Conservation (phyloP, 2,329 filamentous ascomycete genomes). For the Pseudogymnoascus pannorum region DNA sequence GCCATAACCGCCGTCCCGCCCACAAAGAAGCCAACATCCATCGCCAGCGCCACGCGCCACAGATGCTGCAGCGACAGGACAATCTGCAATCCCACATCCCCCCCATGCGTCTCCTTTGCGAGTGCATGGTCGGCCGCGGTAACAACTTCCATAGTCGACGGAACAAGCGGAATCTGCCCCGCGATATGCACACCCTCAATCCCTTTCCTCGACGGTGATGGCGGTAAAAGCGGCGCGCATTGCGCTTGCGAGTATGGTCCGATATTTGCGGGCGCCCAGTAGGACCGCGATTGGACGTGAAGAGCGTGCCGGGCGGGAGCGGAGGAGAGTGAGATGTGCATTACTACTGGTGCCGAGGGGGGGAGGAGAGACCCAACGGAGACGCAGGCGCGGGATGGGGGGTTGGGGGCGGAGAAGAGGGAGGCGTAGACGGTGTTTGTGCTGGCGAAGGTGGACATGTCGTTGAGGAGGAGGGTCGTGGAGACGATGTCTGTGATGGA, state of each 20-base stretch:
- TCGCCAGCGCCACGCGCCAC: conserved; percentile 69
- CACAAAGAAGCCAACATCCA: conserved; percentile 49
- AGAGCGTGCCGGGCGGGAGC: conserved; percentile 47
- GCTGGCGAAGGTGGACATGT: background rate
- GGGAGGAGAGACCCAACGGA: conserved; percentile 66
- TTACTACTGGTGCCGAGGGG: conserved; percentile 47
- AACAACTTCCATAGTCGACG: conserved; percentile 58
- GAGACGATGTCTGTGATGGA: conserved; percentile 40
- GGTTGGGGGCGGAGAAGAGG: conserved; percentile 71
- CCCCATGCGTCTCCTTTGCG: conserved; percentile 3
- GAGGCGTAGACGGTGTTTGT: conserved; percentile 53
- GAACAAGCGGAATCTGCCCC: conserved; percentile 84
- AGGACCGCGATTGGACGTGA: conserved; percentile 87
- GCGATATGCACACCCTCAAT: conserved; percentile 55
- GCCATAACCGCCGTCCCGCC: conserved; percentile 55
- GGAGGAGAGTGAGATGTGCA: conserved; percentile 40
- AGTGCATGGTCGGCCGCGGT: conserved; percentile 34
- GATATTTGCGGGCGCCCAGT: conserved; percentile 98
- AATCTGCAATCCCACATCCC: conserved; percentile 45
- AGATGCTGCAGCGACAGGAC: conserved; percentile 80
- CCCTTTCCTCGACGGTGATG: too few species aligned
- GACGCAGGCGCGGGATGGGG: conserved; percentile 77
- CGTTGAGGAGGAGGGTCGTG: conserved; percentile 26
- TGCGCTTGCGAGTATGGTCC: conserved; percentile 94
- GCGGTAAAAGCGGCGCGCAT: conserved; percentile 37